Percentiles rank a stretch among this genome's conserved stretches.
These are phyloP conservation scores for Stagonosporopsis vannaccii DNA, from an alignment of 2,329 filamentous ascomycete species.

Conservation along the genomic window DNA sequence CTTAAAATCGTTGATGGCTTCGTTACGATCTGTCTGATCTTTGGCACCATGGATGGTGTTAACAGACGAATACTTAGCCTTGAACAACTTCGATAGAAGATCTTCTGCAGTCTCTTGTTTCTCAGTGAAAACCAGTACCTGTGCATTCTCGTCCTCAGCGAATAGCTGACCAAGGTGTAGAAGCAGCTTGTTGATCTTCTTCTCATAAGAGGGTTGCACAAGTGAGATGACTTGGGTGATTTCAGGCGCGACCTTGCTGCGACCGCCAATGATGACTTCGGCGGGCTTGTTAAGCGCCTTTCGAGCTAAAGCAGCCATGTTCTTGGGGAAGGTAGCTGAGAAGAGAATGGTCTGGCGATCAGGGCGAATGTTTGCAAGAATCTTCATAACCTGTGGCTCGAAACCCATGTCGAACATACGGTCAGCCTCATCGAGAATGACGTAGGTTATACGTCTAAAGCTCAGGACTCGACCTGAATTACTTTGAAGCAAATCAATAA, in stretches of 20 bases:
- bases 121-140: constrained; percentile 90
- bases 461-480: constrained; percentile 96
- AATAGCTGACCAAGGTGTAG: constrained; percentile 89
- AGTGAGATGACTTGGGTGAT: constrained; percentile 95
- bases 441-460: constrained; percentile 85
- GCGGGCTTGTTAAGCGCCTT: constrained; percentile 86
- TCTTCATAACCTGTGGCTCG: constrained; percentile 97
- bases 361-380: constrained; percentile 88
- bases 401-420: constrained; percentile 99
- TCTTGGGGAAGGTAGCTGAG: constrained; percentile 93
- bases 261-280: constrained; percentile 90
- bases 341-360: constrained; percentile 95
- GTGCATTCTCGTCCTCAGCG: constrained; percentile 84
- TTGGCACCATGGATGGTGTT: constrained; percentile 81
- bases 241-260: constrained; percentile 70
- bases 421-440: constrained; percentile 96
- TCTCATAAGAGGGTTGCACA: constrained; percentile 57
- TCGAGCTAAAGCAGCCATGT: constrained; percentile 88
- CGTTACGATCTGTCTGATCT: constrained; percentile 55
- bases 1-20: constrained; percentile 47
- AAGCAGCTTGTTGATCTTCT: constrained; percentile 86
- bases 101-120: constrained; percentile 75
- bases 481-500: constrained; percentile 93
- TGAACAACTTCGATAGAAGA: constrained; percentile 40
- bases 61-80: constrained; percentile 55